phyloP scores from a whole-genome alignment of 106 monocot species.

The Acorus gramineus region DNA sequence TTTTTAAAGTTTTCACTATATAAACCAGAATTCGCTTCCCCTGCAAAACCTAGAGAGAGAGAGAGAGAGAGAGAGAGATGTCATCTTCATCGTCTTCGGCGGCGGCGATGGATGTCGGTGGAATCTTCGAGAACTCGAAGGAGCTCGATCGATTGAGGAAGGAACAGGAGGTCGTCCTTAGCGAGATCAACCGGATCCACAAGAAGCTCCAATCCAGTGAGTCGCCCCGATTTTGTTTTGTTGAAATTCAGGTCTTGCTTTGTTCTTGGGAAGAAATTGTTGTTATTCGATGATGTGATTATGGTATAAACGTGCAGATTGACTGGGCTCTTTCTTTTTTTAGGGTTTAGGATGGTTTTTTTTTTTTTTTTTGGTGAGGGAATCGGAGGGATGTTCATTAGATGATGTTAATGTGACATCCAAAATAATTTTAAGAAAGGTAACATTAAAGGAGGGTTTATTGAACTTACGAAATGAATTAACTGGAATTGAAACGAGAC shows the following conservation, averaged over 20 bases:
- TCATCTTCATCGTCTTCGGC: not conserved
- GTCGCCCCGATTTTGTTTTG: not conserved
- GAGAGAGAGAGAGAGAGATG: slow-evolving; percentile 32
- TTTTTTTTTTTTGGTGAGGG: too few relatives aligned
- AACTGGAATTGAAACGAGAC: too few relatives aligned
- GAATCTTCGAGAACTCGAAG: slow-evolving; percentile 72
- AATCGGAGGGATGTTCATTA: too few relatives aligned
- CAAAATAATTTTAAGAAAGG: too few relatives aligned
- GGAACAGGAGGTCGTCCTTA: slow-evolving; percentile 65
- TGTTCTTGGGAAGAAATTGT: too few relatives aligned
- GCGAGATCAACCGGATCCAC: slow-evolving; percentile 85
- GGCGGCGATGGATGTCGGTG: slow-evolving; percentile 25
- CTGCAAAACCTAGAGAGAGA: not conserved
- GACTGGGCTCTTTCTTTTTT: not conserved
- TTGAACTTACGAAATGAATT: too few relatives aligned
- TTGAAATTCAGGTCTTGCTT: too few relatives aligned
- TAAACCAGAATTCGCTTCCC: not conserved
- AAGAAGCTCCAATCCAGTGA: slow-evolving; percentile 75
- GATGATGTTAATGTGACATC: too few relatives aligned
- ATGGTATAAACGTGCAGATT: slow-evolving; percentile 4
- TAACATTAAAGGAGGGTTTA: too few relatives aligned
- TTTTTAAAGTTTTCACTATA: too few relatives aligned
- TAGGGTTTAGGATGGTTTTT: not conserved
- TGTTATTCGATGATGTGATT: too few relatives aligned
- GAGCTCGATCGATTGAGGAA: slow-evolving; percentile 85